Base-by-base conservation (phyloP, 768 basidiomycete genomes). In the Leccinellum luteum region DNA sequence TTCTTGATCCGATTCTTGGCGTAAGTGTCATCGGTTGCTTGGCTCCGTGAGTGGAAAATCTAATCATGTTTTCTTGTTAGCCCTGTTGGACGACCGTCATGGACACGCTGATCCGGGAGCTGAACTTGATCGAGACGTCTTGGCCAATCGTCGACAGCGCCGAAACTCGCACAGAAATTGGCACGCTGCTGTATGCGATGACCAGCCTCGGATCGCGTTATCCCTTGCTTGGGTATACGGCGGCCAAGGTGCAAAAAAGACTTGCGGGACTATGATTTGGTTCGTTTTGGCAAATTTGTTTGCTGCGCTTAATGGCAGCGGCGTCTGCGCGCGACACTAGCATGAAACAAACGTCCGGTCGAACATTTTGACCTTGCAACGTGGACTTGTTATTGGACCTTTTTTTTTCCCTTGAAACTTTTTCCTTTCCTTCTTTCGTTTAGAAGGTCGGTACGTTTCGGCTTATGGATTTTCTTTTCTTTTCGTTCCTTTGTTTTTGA, bases 1-100 rank as follows among this genome's bases (percentile, higher is more conserved):
- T 83, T 70, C 78, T 90, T n/a, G 89, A 92, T 73, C 89, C 89
- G 25, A 82, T 90, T 60, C 78, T 90, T 60, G 87, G 85, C 52
- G 89, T 90, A 75, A 61, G 87, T 73, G 8, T 50, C n/a, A n/a
- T n/a, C 35, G 19, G 3, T 13, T 50, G 4, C 14, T 38, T 38
- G 47, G 13, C 52, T 59, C 44, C 45, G 35, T 60, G 31, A 47
- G 53, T 43, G 41, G 13, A n/a, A n/a, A 30, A 13, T 56, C 45
- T 61, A 44, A 64, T 56, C 30, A 51, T 30, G 6, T 45, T 35
- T 19, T 19, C 21, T 50, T 51, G 62, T 31, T 61, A 89, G 89
- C 81, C 84, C 9, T 89, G 87, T 62, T 90, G 89, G 89, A 84
- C 85, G 15, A 78, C 76, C 53, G 84, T 81, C 35, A 85, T 86